Evolutionary conservation across 2,329 filamentous ascomycete species (phyloP).

Genomic region (Fulvia fulva): DNA sequence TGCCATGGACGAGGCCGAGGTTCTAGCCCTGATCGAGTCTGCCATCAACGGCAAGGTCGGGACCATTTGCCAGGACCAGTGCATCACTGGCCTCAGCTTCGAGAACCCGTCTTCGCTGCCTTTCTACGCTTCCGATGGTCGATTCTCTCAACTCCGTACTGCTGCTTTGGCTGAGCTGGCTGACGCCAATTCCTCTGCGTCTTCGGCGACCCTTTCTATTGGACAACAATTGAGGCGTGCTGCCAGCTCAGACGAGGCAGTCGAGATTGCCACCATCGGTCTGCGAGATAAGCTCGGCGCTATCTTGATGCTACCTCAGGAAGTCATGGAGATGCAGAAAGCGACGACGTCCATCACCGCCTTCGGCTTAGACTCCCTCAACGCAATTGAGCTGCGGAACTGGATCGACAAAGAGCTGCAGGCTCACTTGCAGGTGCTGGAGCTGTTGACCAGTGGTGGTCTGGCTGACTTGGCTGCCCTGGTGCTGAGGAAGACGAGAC

Average conservation of each 20-base stretch:
- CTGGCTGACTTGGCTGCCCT: background rate
- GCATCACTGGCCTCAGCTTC: background rate
- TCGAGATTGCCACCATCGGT: background rate
- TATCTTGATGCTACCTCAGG: background rate
- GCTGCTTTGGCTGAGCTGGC: background rate
- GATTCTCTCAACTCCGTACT: background rate
- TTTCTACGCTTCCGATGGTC: background rate
- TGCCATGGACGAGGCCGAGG: background rate
- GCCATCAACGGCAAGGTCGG: background rate
- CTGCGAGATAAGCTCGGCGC: background rate
- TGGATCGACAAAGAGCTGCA: slow-evolving; percentile 4
- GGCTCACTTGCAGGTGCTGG: slow-evolving; percentile 3
- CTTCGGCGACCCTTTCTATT: background rate
- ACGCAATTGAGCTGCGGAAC: slow-evolving; percentile 5
- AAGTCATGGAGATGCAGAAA: background rate
- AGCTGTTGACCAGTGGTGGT: slow-evolving; percentile 2
- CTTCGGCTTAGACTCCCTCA: slow-evolving; percentile 2
- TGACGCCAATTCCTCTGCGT: background rate
- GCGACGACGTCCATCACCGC: background rate
- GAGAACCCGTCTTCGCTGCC: background rate
- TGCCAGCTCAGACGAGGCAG: background rate
- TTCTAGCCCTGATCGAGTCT: background rate
- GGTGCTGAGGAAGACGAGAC: background rate
- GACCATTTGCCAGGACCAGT: background rate
- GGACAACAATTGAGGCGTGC: background rate